A percentile compares a stretch with the other conserved stretches of the same genome.
These are phyloP conservation scores for Colletotrichum sp. DNA, from an alignment of 2,329 filamentous ascomycete genomes.

Conservation along the genomic window DNA sequence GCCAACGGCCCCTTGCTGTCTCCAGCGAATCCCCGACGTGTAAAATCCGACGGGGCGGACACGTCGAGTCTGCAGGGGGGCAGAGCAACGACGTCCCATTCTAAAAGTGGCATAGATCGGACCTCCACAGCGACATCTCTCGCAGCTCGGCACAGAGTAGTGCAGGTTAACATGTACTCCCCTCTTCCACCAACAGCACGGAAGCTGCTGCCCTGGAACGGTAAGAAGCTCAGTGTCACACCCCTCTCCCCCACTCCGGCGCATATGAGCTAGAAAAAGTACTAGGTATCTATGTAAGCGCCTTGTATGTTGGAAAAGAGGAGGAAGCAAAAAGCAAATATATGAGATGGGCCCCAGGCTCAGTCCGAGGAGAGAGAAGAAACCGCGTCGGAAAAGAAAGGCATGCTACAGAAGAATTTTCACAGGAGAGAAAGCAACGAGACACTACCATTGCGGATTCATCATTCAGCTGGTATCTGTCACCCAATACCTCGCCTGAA, in stretches of 20 bases:
- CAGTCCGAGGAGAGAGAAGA: background rate
- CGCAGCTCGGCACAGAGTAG: background rate
- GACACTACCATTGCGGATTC: background rate
- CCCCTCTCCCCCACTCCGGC: background rate
- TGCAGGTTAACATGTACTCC: background rate
- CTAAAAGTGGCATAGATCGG: slow-evolving; percentile 4
- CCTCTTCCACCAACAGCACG: slow-evolving; percentile 11
- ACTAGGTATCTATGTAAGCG: background rate
- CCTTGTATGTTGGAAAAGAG: background rate
- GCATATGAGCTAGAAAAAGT: background rate
- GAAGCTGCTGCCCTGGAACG: slow-evolving; percentile 1
- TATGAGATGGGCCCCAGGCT: background rate
- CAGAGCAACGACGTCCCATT: background rate
- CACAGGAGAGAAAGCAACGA: background rate
- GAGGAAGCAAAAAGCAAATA: background rate
- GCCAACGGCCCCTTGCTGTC: slow-evolving; percentile 10
- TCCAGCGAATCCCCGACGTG: background rate
- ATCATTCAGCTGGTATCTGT: background rate
- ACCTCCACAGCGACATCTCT: background rate
- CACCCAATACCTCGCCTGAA: background rate
- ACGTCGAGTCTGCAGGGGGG: slow-evolving; percentile 7
- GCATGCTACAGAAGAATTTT: background rate
- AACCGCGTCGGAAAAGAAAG: background rate
- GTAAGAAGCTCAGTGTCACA: background rate
- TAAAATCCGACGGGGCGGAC: slow-evolving; percentile 3